Evolutionary conservation across 2,329 filamentous ascomycete genomes (phyloP).

Genomic region (Pezicula radicicola): DNA sequence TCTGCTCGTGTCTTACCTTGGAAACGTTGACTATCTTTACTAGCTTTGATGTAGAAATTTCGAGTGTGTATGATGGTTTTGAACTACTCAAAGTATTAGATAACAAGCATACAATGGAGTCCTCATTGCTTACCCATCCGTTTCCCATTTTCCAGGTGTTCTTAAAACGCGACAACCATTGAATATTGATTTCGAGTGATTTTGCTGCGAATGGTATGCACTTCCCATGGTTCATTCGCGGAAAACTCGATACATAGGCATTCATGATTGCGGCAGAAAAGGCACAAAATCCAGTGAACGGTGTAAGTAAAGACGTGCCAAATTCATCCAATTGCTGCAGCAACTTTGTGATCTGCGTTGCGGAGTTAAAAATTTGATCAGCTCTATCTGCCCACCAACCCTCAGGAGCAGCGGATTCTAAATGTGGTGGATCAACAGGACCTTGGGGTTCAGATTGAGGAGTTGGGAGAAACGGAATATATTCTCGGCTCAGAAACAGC

Average conservation of each 20-base stretch:
- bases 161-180: background rate
- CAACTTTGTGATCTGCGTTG: slow-evolving; percentile 31
- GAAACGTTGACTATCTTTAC: background rate
- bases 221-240: slow-evolving; percentile 33
- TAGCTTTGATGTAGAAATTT: background rate
- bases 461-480: slow-evolving; percentile 40
- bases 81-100: background rate
- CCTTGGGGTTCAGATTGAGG: slow-evolving; percentile 31
- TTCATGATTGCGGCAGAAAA: slow-evolving; percentile 42
- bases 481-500: slow-evolving; percentile 40
- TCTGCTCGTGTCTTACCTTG: background rate
- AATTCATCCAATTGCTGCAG: slow-evolving; percentile 36
- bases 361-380: slow-evolving; percentile 32
- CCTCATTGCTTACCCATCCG: background rate
- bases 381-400: slow-evolving; percentile 39
- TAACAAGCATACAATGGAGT: background rate
- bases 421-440: slow-evolving; percentile 36
- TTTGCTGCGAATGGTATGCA: slow-evolving; percentile 1
- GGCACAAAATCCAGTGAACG: slow-evolving; percentile 42
- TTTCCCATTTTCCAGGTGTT: background rate
- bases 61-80: background rate
- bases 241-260: slow-evolving; percentile 36
- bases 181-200: background rate
- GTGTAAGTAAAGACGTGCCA: slow-evolving; percentile 34
- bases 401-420: slow-evolving; percentile 33